phyloP scores from a whole-genome alignment of 78 protist species.

The Thecamonas trahens region DNA sequence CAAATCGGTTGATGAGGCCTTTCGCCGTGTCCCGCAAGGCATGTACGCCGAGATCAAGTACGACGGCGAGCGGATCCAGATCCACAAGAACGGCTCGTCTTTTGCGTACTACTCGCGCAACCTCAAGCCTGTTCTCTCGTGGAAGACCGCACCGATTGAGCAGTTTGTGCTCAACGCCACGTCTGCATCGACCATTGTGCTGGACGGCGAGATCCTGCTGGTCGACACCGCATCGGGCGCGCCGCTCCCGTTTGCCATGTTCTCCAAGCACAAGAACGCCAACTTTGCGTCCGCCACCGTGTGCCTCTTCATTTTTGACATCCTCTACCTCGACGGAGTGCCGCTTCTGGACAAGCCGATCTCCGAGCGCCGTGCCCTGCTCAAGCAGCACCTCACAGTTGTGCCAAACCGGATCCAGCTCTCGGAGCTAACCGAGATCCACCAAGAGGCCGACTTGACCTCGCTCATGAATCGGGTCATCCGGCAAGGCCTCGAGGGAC shows the following conservation, averaged over 20 bases:
- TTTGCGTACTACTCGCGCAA: conserved; percentile 54
- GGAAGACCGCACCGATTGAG: conserved; percentile 34
- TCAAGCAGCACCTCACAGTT: conserved; percentile 30
- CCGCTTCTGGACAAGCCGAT: conserved; percentile 48
- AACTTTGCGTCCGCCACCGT: conserved; percentile 46
- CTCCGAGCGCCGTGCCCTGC: conserved; percentile 43
- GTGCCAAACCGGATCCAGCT: conserved; percentile 29
- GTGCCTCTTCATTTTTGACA: conserved; percentile 73
- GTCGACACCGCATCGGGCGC: conserved; percentile 31
- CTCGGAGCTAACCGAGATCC: conserved; percentile 22
- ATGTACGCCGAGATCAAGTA: conserved; percentile 72
- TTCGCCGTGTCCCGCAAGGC: conserved; percentile 22
- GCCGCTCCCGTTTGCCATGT: conserved; percentile 80
- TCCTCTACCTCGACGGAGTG: conserved; percentile 62
- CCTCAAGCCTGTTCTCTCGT: conserved; percentile 50
- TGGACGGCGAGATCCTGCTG: conserved; percentile 72
- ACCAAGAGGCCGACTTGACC: conserved; percentile 5
- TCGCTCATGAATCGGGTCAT: conserved; percentile 29
- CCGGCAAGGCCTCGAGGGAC: conserved; percentile 66
- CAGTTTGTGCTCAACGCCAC: conserved; percentile 44
- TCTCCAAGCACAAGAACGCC: conserved; percentile 64
- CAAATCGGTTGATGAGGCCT: conserved; percentile 22
- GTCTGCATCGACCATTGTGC: conserved; percentile 30
- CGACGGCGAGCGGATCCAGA: conserved; percentile 86
- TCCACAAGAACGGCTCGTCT: conserved; percentile 66